Evolutionary conservation across 768 basidiomycete genomes (phyloP), one percentile per base, ranked within the genome.

Genomic region (Sarcomyxa edulis): DNA sequence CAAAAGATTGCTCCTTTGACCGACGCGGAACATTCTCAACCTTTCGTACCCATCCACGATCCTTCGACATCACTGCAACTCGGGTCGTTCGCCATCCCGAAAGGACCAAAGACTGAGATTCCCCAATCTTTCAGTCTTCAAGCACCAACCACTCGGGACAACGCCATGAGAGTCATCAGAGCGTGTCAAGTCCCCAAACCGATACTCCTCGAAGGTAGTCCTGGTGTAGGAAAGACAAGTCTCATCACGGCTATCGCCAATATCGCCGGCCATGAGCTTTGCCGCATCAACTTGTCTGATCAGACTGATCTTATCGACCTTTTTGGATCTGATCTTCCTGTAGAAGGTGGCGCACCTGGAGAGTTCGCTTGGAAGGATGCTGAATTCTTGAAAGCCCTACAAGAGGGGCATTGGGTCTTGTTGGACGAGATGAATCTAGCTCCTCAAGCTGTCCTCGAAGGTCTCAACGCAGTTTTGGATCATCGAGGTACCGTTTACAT

Each of bases 381-480:
- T 0, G 93, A 95, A 41, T 99, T 99, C 56, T 68, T 99, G 28
- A 79, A 76, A 42, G 94, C 96, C 1, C 63, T 99, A 62, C 92
- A 96, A 55, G 74, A 86, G n/a, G 96, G 96, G 1, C 81, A 90
- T 43, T 99, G 96, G 96, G 95, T 98, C 5, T 76, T 99, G 5
- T 74, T 99, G 7, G 96, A 99, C 54, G 96, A 99, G 58, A 98
- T 99, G 96, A 99, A 99, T 54, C 72, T 99, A 26, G 95, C 95
- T 0, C 90, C 95, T 21, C 95, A 99, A 53, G 84, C 96, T 0
- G 84, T 99, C 4, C 76, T 99, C 2, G 96, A 99, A 63, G 96
- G 96, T 20, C 75, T 99, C 27, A 99, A 99, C 53, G 92, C 96
- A 1, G 79, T 95, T 7, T 65, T 99, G 21, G 96, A 99, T 59